phyloP scores from a whole-genome alignment of 371 early-diverging fungal species.

The Synchytrium microbalum region DNA sequence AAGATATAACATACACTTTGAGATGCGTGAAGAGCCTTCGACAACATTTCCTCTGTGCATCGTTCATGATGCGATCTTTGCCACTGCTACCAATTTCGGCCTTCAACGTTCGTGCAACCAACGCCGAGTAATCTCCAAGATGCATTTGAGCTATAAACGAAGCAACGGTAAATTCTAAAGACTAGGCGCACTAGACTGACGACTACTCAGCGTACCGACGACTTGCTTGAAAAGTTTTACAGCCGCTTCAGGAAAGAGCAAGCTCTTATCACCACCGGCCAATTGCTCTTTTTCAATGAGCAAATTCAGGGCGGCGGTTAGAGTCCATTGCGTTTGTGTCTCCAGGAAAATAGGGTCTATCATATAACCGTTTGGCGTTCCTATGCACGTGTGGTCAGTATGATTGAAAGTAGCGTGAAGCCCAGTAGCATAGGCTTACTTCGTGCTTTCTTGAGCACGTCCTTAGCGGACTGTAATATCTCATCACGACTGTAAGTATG shows the following conservation, averaged over 20 bases:
- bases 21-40: background rate
- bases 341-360: background rate
- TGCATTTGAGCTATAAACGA: background rate
- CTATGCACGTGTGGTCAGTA: background rate
- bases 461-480: too few species aligned
- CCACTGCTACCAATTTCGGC: background rate
- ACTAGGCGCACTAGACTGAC: background rate
- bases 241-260: background rate
- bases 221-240: background rate
- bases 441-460: too few species aligned
- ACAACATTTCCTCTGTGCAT: background rate
- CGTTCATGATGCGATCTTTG: background rate
- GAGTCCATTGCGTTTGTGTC: background rate
- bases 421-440: too few species aligned
- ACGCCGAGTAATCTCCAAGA: background rate
- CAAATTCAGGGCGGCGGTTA: background rate
- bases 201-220: background rate
- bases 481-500: too few species aligned
- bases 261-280: background rate
- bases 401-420: too few species aligned
- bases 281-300: background rate
- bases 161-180: background rate
- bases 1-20: background rate
- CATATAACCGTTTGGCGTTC: background rate
- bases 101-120: background rate